Conservation (phyloP, 345 rosid species). For the Euphorbia lathyris region DNA sequence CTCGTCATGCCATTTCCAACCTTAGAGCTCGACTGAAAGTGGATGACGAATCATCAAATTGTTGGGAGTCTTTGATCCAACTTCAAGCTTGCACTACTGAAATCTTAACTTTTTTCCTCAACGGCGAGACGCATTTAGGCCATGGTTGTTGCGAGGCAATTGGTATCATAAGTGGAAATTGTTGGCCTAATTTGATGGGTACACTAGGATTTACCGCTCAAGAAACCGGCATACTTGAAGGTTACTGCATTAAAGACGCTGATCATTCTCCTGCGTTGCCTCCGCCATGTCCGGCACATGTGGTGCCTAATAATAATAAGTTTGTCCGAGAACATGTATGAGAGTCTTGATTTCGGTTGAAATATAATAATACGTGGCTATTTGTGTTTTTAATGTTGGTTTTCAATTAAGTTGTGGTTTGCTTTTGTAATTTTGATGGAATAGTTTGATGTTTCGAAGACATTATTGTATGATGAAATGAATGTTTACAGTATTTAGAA, state of each 20-base stretch:
- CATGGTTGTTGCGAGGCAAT: constrained; percentile 61
- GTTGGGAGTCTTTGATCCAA: constrained; percentile 72
- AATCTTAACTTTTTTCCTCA: constrained; percentile 59
- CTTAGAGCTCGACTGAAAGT: constrained; percentile 38
- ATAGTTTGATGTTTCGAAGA: no score
- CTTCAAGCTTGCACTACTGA: constrained; percentile 73
- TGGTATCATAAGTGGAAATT: constrained; percentile 36
- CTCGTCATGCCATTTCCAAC: constrained; percentile 20
- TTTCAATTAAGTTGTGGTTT: no score
- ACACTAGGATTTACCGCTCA: constrained; percentile 60
- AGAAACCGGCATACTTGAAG: constrained; percentile 64
- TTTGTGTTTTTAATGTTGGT: no score
- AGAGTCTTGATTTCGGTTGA: no score
- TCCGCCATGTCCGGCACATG: no score
- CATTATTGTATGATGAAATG: no score
- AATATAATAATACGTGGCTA: no score
- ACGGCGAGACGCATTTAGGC: constrained; percentile 70
- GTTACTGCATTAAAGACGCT: constrained; percentile 39
- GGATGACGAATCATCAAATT: constrained; percentile 41
- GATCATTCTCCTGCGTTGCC: not conserved
- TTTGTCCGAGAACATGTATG: no score
- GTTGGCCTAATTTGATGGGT: constrained; percentile 63
- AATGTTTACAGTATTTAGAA: no score
- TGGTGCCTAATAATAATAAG: not conserved
- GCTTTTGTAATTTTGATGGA: no score